Base-by-base conservation (phyloP, 192 early-diverging fungal species). In the Gorgonomyces haynaldii region DNA sequence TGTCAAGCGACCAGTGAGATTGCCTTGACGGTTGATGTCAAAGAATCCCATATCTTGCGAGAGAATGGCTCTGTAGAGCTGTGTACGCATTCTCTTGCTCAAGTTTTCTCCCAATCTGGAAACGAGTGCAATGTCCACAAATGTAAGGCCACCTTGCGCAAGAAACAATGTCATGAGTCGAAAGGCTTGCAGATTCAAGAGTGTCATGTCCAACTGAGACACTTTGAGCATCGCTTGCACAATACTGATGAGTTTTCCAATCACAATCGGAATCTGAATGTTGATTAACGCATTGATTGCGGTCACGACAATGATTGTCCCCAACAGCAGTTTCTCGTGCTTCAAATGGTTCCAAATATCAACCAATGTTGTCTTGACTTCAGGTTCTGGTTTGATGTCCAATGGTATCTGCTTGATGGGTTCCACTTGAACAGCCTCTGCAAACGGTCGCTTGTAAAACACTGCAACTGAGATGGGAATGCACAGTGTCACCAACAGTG, bases 31-130 rank as follows among this genome's bases (percentile, higher is more conserved):
- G 15, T 50, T 15, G 0, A 27, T 34, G 29, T 66, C 64, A 56
- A 66, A 66, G 43, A 65, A 66, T 4, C 54, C 26, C 50, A 66
- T 66, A 44, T 66, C 64, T 31, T 67, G 56, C 26, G 4, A 13
- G 26, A 66, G 16, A 4, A 66, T 37, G 4, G 55, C 12, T 8
- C 1, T 10, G 31, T 50, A 63, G 15, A 65, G 52, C n/a, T 65
- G 26, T 9, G 19, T 24, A 20, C 51, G 34, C n/a, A 65, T 34
- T 13, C 60, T 40, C 24, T 35, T 22, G 8, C 50, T 40, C 10
- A 65, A 28, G 24, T 52, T 57, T 39, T 65, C 64, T 15, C 61
- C 61, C 19, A 65, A 30, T 15, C 22, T 5, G 1, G 64, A 58
- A 24, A 65, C 64, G 12, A 65, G 56, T 0, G 53, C 39, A 28